Evolutionary conservation across 2,329 filamentous ascomycete genomes (phyloP).

Genomic region (Chrysoporthe cubensis): DNA sequence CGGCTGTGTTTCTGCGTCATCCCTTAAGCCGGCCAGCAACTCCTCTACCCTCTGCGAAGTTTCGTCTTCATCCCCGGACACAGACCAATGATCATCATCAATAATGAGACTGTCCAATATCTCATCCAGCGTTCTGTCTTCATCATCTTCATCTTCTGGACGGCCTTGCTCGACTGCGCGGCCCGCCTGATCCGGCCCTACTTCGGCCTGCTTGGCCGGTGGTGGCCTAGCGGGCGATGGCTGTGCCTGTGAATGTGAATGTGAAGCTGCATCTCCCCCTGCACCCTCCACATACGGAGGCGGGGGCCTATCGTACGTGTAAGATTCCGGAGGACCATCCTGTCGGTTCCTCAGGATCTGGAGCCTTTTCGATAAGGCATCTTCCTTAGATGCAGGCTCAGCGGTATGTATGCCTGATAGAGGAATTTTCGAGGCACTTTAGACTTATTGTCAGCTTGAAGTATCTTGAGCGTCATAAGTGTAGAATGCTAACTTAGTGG

Average conservation of each 20-base stretch:
- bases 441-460: slow-evolving; percentile 19
- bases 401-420: slow-evolving; percentile 46
- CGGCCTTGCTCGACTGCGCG: slow-evolving; percentile 24
- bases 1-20: slow-evolving; percentile 30
- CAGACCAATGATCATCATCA: slow-evolving; percentile 31
- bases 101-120: slow-evolving; percentile 50
- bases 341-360: slow-evolving; percentile 52
- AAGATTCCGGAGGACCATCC: slow-evolving; percentile 25
- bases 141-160: slow-evolving; percentile 47
- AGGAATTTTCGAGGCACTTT: slow-evolving; percentile 34
- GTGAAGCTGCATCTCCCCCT: not conserved
- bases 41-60: slow-evolving; percentile 28
- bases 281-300: slow-evolving; percentile 22
- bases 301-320: slow-evolving; percentile 11
- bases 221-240: slow-evolving; percentile 6
- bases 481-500: slow-evolving; percentile 45
- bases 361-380: slow-evolving; percentile 56
- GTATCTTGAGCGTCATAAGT: not conserved
- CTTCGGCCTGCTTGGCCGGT: not conserved
- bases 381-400: slow-evolving; percentile 51
- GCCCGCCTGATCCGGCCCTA: not conserved
- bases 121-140: slow-evolving; percentile 54
- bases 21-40: slow-evolving; percentile 31
- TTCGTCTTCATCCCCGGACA: slow-evolving; percentile 32
- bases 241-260: not conserved